Base-by-base conservation (phyloP, 805 yeast genomes). In the Yamadazyma paraphyllophila region DNA sequence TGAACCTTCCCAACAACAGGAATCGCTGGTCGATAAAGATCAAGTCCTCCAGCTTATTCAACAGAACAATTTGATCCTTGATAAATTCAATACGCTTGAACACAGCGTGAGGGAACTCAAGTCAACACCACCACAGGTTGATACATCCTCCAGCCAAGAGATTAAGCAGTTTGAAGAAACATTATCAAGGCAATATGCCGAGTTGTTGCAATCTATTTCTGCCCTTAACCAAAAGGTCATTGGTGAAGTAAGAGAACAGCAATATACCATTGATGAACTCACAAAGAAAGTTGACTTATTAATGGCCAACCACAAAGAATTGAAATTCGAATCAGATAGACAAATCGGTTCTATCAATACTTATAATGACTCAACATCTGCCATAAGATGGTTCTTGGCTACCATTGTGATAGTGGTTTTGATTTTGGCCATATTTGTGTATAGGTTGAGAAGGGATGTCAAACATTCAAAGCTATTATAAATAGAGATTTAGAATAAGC, bases 381-480 rank as follows among this genome's bases (percentile, higher is more conserved):
- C 41, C n/a, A 59, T 71, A 6, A 67, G 61, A 43, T 72, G 75
- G 73, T 55, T 71, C 2, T 59, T 71, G 45, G 51, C 77, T 16
- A 74, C 78, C 2, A 58, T 78, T 15, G 56, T 73, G 8, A 43
- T 69, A 8, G 62, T 74, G 4, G 52, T 76, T 24, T 50, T 71
- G 3, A 62, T 70, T 1, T 64, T 80, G 45, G 68, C 76, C 14
- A 60, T 74, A 30, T 67, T 78, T 49, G 72, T 80, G 16, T 75
- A 73, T 59, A 72, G 79, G 57, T 63, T 82, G 36, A 77, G 85
- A 65, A 78, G 71, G 51, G 87, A 82, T 51, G 80, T 82, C 46
- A 82, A 80, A 54, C 84, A 79, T 55, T 67, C 83, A 7, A 82
- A 82, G 51, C 67, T 82, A 37, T 67, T 82, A 46, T 81, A 59